Evolutionary conservation across 2,329 filamentous ascomycete species (phyloP).

Genomic region (Pezicula neosporulosa): DNA sequence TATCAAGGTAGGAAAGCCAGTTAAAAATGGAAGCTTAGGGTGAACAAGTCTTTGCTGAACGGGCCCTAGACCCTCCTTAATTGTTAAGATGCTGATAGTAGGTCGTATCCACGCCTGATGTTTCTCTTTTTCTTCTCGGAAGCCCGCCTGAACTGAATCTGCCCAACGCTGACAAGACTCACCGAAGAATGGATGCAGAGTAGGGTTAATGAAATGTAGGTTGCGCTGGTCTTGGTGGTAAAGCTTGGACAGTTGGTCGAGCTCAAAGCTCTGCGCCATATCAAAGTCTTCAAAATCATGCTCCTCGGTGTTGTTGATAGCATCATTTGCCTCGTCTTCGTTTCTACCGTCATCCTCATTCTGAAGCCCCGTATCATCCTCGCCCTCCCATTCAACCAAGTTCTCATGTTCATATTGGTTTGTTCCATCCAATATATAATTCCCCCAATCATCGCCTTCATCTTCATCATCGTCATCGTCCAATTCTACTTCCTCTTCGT

Average conservation of each 20-base stretch:
- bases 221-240: constrained; percentile 8
- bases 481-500: neutral
- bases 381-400: neutral
- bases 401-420: neutral
- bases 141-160: neutral
- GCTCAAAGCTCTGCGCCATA: neutral
- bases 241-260: neutral
- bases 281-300: neutral
- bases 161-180: neutral
- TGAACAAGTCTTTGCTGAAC: too few relatives aligned
- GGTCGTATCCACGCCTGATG: constrained; percentile 5
- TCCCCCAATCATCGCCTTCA: neutral
- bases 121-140: neutral
- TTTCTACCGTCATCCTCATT: neutral
- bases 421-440: neutral
- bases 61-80: constrained; percentile 3
- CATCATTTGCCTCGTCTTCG: neutral
- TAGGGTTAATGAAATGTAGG: constrained; percentile 8
- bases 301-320: neutral
- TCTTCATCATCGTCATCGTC: neutral
- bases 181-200: neutral
- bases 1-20: too few relatives aligned
- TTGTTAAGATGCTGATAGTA: constrained; percentile 6
- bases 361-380: neutral
- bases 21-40: too few relatives aligned